These are phyloP conservation scores for Phyllosticta ampelicida DNA, from an alignment of 2,329 filamentous ascomycete species.

Conservation along the genomic window DNA sequence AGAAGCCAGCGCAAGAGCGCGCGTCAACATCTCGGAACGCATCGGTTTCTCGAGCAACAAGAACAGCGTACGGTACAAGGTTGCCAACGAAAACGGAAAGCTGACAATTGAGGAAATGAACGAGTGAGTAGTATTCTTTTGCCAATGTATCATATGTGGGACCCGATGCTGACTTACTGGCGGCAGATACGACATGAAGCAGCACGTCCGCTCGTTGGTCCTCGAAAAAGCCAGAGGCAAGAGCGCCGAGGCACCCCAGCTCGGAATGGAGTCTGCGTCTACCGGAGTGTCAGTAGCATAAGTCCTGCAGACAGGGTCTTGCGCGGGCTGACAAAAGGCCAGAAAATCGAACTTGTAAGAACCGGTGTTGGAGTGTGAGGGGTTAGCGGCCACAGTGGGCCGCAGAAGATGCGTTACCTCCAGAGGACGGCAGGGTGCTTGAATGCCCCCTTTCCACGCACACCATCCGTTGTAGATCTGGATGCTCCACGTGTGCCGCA, in stretches of 20 bases:
- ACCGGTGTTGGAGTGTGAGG: no score
- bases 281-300: neutral
- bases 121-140: no score
- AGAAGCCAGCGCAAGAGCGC: conserved; percentile 25
- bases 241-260: neutral
- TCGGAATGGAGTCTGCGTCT: neutral
- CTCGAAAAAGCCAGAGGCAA: neutral
- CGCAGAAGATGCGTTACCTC: no score
- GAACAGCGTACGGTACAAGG: conserved; percentile 46
- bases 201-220: neutral
- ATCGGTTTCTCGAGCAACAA: conserved; percentile 54
- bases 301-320: neutral
- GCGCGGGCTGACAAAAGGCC: neutral
- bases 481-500: no score
- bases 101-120: conserved; percentile 63
- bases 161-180: no score
- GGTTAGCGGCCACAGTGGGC: no score
- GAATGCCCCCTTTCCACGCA: no score
- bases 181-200: neutral
- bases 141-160: no score
- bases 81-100: conserved; percentile 50
- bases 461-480: no score
- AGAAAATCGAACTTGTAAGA: neutral
- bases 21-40: conserved; percentile 30
- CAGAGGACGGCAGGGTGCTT: no score